Conservation (phyloP, 2,329 filamentous ascomycete species). For the Madurella fahalii region DNA sequence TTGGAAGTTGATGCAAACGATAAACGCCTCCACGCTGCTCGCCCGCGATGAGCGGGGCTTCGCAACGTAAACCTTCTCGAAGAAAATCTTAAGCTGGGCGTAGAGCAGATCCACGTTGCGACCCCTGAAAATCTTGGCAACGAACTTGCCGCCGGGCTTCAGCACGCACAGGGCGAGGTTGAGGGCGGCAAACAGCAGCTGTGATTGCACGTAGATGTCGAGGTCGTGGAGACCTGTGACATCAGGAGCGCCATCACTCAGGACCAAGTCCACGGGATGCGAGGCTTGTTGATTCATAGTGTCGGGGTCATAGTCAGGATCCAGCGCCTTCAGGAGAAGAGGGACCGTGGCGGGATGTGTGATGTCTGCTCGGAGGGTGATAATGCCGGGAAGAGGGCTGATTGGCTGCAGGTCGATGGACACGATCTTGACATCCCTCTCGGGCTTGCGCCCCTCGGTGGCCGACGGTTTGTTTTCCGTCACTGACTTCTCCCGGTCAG, state of each 20-base stretch:
- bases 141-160: constrained; percentile 89
- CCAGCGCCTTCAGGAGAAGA: constrained; percentile 77
- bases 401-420: constrained; percentile 96
- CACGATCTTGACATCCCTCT: constrained; percentile 84
- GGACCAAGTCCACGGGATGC: constrained; percentile 83
- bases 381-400: constrained; percentile 87
- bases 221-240: constrained; percentile 96
- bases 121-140: constrained; percentile 95
- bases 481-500: constrained; percentile 18
- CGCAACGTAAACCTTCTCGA: constrained; percentile 80
- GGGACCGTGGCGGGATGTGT: constrained; percentile 95
- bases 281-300: constrained; percentile 51
- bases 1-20: constrained; percentile 81
- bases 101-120: constrained; percentile 95
- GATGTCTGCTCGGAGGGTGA: constrained; percentile 89
- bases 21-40: constrained; percentile 93
- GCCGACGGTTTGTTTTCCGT: background rate
- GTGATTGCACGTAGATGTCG: constrained; percentile 96
- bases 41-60: constrained; percentile 94
- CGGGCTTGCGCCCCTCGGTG: constrained; percentile 35
- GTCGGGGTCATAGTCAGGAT: constrained; percentile 60
- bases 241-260: constrained; percentile 93
- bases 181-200: constrained; percentile 88
- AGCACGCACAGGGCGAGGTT: constrained; percentile 92
- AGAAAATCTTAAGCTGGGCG: constrained; percentile 88